Conservation (phyloP, 768 basidiomycete species). For the Strobilomyces confusus region DNA sequence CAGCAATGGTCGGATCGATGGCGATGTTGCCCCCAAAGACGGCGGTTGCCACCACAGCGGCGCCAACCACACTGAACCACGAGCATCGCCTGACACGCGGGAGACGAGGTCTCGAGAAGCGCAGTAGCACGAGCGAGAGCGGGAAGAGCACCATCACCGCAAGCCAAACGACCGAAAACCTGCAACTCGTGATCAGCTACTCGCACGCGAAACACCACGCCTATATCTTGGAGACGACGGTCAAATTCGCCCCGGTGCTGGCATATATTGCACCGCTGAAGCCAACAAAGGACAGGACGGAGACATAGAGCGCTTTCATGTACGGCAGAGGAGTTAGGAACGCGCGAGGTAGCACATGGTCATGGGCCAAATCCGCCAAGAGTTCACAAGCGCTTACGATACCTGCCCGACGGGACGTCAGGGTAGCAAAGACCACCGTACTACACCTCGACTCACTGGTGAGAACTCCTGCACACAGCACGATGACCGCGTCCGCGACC, state of each 20-base stretch:
- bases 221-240: constrained; percentile 57
- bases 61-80: constrained; percentile 38
- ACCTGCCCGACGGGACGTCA: constrained; percentile 31
- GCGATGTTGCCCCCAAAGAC: constrained; percentile 60
- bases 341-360: constrained; percentile 53
- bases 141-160: constrained; percentile 64
- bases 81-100: constrained; percentile 40
- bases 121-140: constrained; percentile 52
- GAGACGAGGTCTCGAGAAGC: constrained; percentile 62
- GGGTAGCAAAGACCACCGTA: not conserved
- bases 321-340: constrained; percentile 47
- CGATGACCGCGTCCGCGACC: constrained; percentile 65
- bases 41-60: constrained; percentile 38
- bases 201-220: constrained; percentile 1
- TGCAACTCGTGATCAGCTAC: constrained; percentile 18
- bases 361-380: constrained; percentile 52
- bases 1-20: constrained; percentile 51
- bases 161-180: constrained; percentile 68
- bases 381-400: constrained; percentile 58
- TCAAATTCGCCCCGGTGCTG: constrained; percentile 48
- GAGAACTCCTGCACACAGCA: constrained; percentile 68
- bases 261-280: constrained; percentile 56
- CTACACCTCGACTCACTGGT: constrained; percentile 41
- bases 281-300: constrained; percentile 45
- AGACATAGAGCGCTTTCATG: constrained; percentile 51